Evolutionary conservation across 2,329 filamentous ascomycete genomes (phyloP).

Genomic region (Apiospora malaysiana): DNA sequence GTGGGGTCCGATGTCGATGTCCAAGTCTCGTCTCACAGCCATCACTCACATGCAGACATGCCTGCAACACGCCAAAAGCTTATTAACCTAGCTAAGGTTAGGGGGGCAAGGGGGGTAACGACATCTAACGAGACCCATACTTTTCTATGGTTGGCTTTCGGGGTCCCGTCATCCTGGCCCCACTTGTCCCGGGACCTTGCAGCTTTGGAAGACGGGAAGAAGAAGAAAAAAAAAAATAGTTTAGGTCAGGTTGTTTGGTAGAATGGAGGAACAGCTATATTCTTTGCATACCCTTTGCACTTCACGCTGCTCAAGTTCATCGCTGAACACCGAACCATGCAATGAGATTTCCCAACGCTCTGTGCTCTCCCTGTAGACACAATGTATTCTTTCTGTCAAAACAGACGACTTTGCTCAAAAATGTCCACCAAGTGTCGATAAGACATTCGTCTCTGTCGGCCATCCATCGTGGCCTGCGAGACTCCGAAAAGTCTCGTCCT

Average conservation of each 20-base stretch:
- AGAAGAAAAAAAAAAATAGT: constrained; percentile 14
- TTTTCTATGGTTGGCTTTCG: not conserved
- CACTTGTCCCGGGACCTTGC: not conserved
- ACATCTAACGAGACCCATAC: not conserved
- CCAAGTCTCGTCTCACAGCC: too few relatives aligned
- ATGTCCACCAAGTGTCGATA: constrained; percentile 30
- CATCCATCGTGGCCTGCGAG: constrained; percentile 70
- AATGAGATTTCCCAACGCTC: constrained; percentile 37
- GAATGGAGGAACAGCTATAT: not conserved
- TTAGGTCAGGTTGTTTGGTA: not conserved
- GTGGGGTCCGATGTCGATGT: not conserved
- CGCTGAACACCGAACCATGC: constrained; percentile 29
- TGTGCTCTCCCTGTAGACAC: constrained; percentile 37
- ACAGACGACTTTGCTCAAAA: constrained; percentile 22
- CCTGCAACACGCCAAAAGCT: not conserved
- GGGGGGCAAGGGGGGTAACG: not conserved
- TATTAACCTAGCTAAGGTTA: not conserved
- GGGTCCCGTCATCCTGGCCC: constrained; percentile 7
- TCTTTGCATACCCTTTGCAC: not conserved
- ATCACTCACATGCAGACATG: not conserved
- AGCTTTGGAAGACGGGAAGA: not conserved
- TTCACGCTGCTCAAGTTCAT: constrained; percentile 16
- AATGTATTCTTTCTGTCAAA: constrained; percentile 28
- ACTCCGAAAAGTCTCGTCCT: constrained; percentile 42
- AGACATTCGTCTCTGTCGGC: constrained; percentile 68